Evolutionary conservation across 1,139 yeast genomes (phyloP).

Genomic region (Pichia sp.): DNA sequence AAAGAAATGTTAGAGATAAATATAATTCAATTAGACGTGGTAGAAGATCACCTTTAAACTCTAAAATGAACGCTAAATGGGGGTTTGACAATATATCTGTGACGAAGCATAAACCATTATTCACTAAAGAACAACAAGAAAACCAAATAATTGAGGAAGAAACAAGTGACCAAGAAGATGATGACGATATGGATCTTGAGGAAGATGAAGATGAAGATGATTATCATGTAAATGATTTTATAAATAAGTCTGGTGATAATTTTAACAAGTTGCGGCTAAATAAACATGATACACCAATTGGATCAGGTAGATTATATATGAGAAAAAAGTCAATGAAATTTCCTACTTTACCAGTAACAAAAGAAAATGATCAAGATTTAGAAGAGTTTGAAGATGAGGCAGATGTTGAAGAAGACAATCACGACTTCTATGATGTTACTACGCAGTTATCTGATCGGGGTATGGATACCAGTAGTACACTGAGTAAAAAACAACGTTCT

Average conservation of each 20-base stretch:
- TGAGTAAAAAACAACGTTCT: neutral
- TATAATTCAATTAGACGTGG: conserved; percentile 32
- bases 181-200: conserved; percentile 5
- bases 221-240: conserved; percentile 3
- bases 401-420: conserved; percentile 11
- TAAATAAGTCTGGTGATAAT: neutral
- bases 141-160: conserved; percentile 33
- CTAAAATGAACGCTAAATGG: conserved; percentile 28
- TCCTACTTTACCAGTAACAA: conserved; percentile 10
- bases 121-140: conserved; percentile 23
- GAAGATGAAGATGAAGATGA: conserved; percentile 13
- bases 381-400: conserved; percentile 12
- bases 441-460: conserved; percentile 7
- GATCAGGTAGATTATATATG: conserved; percentile 5
- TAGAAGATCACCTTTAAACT: conserved; percentile 36
- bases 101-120: conserved; percentile 23
- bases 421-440: conserved; percentile 8
- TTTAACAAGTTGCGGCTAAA: neutral
- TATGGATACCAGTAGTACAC: neutral
- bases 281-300: neutral
- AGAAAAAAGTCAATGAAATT: conserved; percentile 8
- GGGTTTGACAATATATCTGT: conserved; percentile 14
- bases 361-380: conserved; percentile 11
- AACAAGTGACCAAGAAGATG: conserved; percentile 20
- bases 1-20: conserved; percentile 7